Conservation (phyloP, 2,329 filamentous ascomycete species). For the Tolypocladium cylindrosporum region DNA sequence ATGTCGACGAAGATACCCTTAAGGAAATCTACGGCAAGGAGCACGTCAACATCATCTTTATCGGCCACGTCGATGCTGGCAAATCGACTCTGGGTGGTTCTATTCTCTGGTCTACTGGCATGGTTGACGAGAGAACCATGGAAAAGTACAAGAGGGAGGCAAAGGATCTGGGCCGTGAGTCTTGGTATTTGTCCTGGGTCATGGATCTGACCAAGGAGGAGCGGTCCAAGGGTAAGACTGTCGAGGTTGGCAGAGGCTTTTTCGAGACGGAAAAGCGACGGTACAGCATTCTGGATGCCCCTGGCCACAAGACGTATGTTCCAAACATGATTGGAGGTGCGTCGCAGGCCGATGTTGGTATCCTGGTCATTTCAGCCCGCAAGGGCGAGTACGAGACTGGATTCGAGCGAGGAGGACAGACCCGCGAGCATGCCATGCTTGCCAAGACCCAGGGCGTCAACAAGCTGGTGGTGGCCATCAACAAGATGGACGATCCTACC, state of each 20-base stretch:
- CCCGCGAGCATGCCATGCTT: constrained; percentile 92
- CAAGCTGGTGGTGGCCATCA: constrained; percentile 88
- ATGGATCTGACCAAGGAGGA: constrained; percentile 96
- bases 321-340: constrained; percentile 97
- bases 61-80: constrained; percentile 95
- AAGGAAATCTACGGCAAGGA: constrained; percentile 96
- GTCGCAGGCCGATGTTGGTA: constrained; percentile 86
- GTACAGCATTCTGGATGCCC: constrained; percentile 94
- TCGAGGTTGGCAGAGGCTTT: constrained; percentile 90
- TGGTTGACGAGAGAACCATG: constrained; percentile 98
- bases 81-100: constrained; percentile 94
- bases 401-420: constrained; percentile 93
- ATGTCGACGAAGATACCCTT: constrained; percentile 62
- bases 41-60: constrained; percentile 90
- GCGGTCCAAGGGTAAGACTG: constrained; percentile 91
- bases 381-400: constrained; percentile 99
- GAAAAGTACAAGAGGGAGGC: constrained; percentile 97
- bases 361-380: constrained; percentile 89
- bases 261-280: constrained; percentile 95
- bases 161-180: constrained; percentile 91
- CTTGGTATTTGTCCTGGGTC: constrained; percentile 98
- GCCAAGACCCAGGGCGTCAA: constrained; percentile 98
- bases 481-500: constrained; percentile 98
- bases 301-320: constrained; percentile 96
- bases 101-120: constrained; percentile 87